phyloP scores from a whole-genome alignment of 108 stramenopile genomes.

The Nannochloropsis gaditana region DNA sequence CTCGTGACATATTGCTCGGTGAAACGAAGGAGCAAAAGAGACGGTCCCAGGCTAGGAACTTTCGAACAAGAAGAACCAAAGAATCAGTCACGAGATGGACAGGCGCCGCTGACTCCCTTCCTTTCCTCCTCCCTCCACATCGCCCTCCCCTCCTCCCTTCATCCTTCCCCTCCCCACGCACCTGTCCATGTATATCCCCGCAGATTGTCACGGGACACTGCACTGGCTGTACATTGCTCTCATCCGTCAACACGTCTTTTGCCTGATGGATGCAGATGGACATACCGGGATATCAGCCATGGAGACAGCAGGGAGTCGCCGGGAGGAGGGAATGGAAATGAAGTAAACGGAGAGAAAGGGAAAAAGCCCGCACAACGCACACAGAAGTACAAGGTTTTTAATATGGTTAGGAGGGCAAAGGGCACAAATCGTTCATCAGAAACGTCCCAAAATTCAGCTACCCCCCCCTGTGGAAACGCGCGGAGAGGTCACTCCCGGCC shows the following conservation, averaged over 20 bases:
- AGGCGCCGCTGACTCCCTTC: slow-evolving; percentile 1
- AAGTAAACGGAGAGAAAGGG: slow-evolving; percentile 37
- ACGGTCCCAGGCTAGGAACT: no score
- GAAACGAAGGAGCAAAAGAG: no score
- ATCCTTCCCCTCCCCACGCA: slow-evolving; percentile 18
- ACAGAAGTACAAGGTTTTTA: no score
- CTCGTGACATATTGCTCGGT: no score
- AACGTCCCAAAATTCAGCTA: background rate
- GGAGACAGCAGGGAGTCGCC: slow-evolving; percentile 50
- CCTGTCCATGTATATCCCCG: slow-evolving; percentile 56
- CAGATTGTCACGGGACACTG: slow-evolving; percentile 52
- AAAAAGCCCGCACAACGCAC: background rate
- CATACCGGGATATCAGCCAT: slow-evolving; percentile 73
- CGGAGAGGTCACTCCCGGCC: background rate
- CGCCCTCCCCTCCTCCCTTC: background rate
- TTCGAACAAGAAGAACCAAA: background rate
- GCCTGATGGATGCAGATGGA: slow-evolving; percentile 84
- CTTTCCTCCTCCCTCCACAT: background rate
- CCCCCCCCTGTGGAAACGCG: background rate
- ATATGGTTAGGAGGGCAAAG: no score
- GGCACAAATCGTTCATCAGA: no score
- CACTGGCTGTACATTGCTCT: slow-evolving; percentile 55
- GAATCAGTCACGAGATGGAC: slow-evolving; percentile 14
- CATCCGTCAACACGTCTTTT: slow-evolving; percentile 33
- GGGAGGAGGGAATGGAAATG: slow-evolving; percentile 55